Evolutionary conservation across 352 stramenopile genomes (phyloP), one percentile per base, ranked within the genome.

Genomic region (Thraustochytrium striatum): DNA sequence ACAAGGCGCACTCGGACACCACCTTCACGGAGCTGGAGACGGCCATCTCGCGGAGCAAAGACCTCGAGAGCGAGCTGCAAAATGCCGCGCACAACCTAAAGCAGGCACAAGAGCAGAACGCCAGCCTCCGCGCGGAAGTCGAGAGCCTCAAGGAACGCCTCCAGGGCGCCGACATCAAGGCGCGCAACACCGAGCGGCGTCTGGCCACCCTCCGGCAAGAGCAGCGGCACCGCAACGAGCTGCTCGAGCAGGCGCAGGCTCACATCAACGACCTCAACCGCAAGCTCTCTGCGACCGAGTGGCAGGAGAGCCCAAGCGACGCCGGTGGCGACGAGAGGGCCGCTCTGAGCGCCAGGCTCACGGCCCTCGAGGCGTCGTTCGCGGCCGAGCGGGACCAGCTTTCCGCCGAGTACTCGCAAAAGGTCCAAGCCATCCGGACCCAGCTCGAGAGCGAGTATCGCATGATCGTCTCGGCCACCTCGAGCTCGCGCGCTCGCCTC

Each of bases 401-500:
- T 55, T 16, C 47, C 47, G 25, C 16, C 16, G 47, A 55, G 16
- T 16, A 21, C 25, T 33, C 65, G 19, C 44, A 75, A 13, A 30
- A 38, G 5, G 68, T 38, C 3, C 41, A 75, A 7, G 38, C 36
- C 0, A 61, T 75, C 44, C 58, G 68, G 52, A 25, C 44, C 0
- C 65, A 75, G 36, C 11, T 75, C 41, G 65, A 75, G 65, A 75
- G 41, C 2, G 65, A 75, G 50, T 75, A 75, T 32, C 65, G 65
- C 65, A 75, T 75, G 65, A 43, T 75, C 25, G 68, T 75, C 44
- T 61, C 58, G 52, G 65, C 65, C 5, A 9, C 61, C 7, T 35
- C 65, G 52, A 43, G 41, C 41, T 75, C 65, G 32, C 65, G 65
- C 3, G 8, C 65, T 0, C 65, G 65, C 5, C 52, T 75, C 44